phyloP scores from a whole-genome alignment of 2,329 filamentous ascomycete genomes.

The Diaporthe helianthi region DNA sequence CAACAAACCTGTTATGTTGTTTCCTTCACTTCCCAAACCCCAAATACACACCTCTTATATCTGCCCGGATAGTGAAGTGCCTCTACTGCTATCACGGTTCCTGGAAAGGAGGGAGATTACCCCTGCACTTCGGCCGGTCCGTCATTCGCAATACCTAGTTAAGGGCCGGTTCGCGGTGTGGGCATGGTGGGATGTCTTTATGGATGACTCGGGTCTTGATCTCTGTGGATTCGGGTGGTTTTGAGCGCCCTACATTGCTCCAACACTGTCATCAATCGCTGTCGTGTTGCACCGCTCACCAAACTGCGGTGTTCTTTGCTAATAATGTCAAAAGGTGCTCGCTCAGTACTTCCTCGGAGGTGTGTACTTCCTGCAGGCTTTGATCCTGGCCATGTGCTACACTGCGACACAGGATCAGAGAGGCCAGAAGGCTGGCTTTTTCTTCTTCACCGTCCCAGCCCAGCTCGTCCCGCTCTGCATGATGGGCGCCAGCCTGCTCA shows the following conservation, averaged over 20 bases:
- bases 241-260: constrained; percentile 68
- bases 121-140: constrained; percentile 68
- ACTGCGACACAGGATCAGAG: constrained; percentile 87
- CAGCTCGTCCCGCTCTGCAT: constrained; percentile 83
- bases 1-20: constrained; percentile 49
- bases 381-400: constrained; percentile 82
- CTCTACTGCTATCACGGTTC: constrained; percentile 80
- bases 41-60: constrained; percentile 63
- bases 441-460: constrained; percentile 83
- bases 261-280: constrained; percentile 36
- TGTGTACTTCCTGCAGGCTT: constrained; percentile 63
- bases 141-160: constrained; percentile 71
- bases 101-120: constrained; percentile 84
- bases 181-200: constrained; percentile 79
- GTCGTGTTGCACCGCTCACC: constrained; percentile 30
- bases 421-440: constrained; percentile 76
- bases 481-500: constrained; percentile 76
- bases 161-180: constrained; percentile 68
- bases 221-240: constrained; percentile 65
- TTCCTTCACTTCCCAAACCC: constrained; percentile 42
- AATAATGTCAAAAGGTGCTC: constrained; percentile 50
- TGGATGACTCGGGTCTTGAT: constrained; percentile 71
- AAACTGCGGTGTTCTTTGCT: not conserved
- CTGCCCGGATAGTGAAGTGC: constrained; percentile 75
- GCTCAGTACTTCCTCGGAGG: constrained; percentile 60